These are phyloP conservation scores for Lathyrus aphaca DNA, from an alignment of 306 rosid genomes.

Conservation along the genomic window DNA sequence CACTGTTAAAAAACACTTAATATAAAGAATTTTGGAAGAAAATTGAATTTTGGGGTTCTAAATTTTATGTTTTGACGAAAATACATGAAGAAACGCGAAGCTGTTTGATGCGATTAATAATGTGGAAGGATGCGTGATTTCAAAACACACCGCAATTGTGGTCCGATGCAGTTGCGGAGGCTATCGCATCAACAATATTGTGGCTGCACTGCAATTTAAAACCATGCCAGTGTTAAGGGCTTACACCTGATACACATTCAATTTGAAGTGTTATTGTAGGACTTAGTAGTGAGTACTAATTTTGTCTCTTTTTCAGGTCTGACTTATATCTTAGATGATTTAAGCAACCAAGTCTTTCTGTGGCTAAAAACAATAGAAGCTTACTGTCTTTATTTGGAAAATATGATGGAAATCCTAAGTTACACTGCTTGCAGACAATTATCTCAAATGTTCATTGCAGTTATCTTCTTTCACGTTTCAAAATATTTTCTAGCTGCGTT, in stretches of 20 bases:
- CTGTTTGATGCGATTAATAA: no score
- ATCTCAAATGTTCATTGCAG: conserved; percentile 61
- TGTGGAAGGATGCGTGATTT: no score
- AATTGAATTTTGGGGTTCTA: no score
- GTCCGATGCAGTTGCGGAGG: no score
- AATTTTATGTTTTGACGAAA: no score
- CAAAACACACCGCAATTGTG: no score
- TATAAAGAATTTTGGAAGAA: no score
- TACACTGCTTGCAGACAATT: conserved; percentile 69
- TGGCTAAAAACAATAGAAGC: conserved; percentile 30
- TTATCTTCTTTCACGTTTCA: conserved; percentile 73
- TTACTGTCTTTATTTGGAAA: conserved; percentile 41
- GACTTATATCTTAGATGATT: conserved; percentile 27
- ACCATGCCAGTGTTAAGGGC: not conserved
- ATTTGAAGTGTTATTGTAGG: not conserved
- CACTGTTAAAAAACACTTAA: no score
- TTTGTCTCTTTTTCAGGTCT: conserved; percentile 51
- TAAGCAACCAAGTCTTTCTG: conserved; percentile 36
- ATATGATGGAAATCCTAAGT: conserved; percentile 66
- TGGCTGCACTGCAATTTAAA: no score
- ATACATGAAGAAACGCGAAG: no score
- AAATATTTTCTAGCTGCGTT: conserved; percentile 69
- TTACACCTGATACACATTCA: no score
- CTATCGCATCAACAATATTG: no score
- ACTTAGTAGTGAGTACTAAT: not conserved